Percentiles rank a stretch among this genome's conserved stretches.
These are phyloP conservation scores for Eragrostis curvula DNA, from an alignment of 176 grass and related monocot species.

Conservation along the genomic window DNA sequence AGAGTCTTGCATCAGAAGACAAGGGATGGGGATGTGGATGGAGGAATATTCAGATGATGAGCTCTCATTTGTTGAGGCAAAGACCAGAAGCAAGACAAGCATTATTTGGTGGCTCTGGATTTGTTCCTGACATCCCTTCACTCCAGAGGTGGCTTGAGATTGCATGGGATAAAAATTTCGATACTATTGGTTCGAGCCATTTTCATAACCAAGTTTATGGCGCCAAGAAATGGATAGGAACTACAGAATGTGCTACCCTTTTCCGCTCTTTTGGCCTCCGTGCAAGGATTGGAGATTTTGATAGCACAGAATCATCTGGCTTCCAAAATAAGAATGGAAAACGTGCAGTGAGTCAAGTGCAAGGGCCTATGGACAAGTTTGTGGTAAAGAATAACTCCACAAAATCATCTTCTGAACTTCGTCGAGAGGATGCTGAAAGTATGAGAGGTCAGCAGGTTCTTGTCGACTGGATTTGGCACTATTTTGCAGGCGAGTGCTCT, in stretches of 20 bases:
- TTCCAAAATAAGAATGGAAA: slow-evolving; percentile 44
- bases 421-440: slow-evolving; percentile 44
- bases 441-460: slow-evolving; percentile 70
- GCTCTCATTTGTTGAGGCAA: slow-evolving; percentile 77
- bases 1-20: slow-evolving; percentile 76
- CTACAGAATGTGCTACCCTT: slow-evolving; percentile 79
- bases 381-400: slow-evolving; percentile 34
- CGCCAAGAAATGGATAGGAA: slow-evolving; percentile 78
- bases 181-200: slow-evolving; percentile 58
- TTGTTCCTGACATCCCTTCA: slow-evolving; percentile 90
- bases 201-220: slow-evolving; percentile 75
- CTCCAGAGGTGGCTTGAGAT: slow-evolving; percentile 96
- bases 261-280: slow-evolving; percentile 86
- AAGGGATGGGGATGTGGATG: slow-evolving; percentile 96
- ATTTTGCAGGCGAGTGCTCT: slow-evolving; percentile 56
- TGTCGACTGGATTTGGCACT: slow-evolving; percentile 92
- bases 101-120: slow-evolving; percentile 79
- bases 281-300: slow-evolving; percentile 91
- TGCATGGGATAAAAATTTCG: slow-evolving; percentile 82
- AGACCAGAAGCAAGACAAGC: slow-evolving; percentile 59
- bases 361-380: slow-evolving; percentile 89
- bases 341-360: slow-evolving; percentile 25
- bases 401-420: slow-evolving; percentile 39
- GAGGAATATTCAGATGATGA: slow-evolving; percentile 95
- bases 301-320: slow-evolving; percentile 63